Percentiles rank a stretch among this genome's conserved stretches.
phyloP scores from a whole-genome alignment of 495 filamentous ascomycete species.

The Penicillium paradoxum region DNA sequence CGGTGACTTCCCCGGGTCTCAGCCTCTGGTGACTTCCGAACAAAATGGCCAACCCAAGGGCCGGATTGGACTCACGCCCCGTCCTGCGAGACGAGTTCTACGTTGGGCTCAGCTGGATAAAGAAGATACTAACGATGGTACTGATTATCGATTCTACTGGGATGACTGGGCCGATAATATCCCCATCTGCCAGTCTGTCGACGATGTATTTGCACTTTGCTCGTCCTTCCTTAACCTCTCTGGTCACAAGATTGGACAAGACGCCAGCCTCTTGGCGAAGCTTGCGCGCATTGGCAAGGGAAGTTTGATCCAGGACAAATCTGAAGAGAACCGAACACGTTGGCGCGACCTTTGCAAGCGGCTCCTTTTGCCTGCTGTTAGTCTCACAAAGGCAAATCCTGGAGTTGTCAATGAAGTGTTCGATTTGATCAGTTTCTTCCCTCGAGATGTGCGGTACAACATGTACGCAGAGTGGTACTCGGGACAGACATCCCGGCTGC shows the following conservation, averaged over 20 bases:
- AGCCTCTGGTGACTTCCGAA: constrained; percentile 52
- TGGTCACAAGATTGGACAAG: constrained; percentile 82
- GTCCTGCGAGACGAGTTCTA: constrained; percentile 55
- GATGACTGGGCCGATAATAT: constrained; percentile 95
- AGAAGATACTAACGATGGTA: constrained; percentile 64
- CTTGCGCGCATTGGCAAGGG: constrained; percentile 74
- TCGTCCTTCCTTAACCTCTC: constrained; percentile 77
- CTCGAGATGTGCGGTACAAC: constrained; percentile 70
- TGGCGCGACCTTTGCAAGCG: constrained; percentile 81
- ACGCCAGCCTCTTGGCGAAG: constrained; percentile 70
- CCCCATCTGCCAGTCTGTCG: constrained; percentile 81
- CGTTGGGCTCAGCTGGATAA: constrained; percentile 77
- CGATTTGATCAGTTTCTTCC: constrained; percentile 70
- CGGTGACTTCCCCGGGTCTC: constrained; percentile 39
- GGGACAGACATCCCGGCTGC: constrained; percentile 66
- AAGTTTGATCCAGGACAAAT: constrained; percentile 65
- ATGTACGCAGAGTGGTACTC: constrained; percentile 93
- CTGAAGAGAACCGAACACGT: constrained; percentile 58
- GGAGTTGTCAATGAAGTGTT: constrained; percentile 81
- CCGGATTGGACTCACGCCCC: constrained; percentile 52
- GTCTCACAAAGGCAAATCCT: constrained; percentile 74
- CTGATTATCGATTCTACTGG: constrained; percentile 87
- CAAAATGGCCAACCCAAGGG: constrained; percentile 62
- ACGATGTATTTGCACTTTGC: constrained; percentile 86
- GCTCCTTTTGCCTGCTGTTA: constrained; percentile 77